Evolutionary conservation across 257 asterid species (phyloP).

Genomic region (Jacaranda copaia): DNA sequence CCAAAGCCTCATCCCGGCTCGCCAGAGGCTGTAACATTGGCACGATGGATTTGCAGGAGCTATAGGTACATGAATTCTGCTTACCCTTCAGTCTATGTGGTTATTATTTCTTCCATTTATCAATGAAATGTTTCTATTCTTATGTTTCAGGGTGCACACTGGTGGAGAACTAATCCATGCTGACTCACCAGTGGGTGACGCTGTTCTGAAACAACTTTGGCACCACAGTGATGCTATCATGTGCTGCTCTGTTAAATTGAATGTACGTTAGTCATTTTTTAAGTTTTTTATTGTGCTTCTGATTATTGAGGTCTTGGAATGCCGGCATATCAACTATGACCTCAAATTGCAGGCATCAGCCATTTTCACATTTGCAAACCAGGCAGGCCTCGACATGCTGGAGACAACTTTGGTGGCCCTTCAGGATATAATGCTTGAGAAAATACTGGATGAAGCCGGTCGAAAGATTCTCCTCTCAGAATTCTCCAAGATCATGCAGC

Average conservation of each 20-base stretch:
- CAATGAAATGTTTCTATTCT: background rate
- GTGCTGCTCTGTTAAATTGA: slow-evolving; percentile 93
- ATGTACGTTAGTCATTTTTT: slow-evolving; percentile 61
- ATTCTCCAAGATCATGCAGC: slow-evolving; percentile 94
- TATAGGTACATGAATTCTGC: slow-evolving; percentile 53
- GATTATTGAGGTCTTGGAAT: background rate
- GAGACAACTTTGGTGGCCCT: slow-evolving; percentile 91
- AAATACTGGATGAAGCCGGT: slow-evolving; percentile 83
- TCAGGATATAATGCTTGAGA: slow-evolving; percentile 91
- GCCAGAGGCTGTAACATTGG: slow-evolving; percentile 83
- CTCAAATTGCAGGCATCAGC: slow-evolving; percentile 71
- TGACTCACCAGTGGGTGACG: slow-evolving; percentile 68
- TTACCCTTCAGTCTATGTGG: background rate
- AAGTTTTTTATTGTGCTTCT: background rate
- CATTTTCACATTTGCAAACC: slow-evolving; percentile 86
- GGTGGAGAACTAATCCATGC: slow-evolving; percentile 75
- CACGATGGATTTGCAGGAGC: slow-evolving; percentile 88
- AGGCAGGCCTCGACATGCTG: slow-evolving; percentile 98
- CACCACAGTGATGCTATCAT: slow-evolving; percentile 83
- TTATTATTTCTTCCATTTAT: background rate
- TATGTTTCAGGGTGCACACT: slow-evolving; percentile 63
- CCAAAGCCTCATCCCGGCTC: slow-evolving; percentile 79
- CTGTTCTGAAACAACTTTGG: slow-evolving; percentile 86
- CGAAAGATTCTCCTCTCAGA: slow-evolving; percentile 78
- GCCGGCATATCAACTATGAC: background rate